Conservation (phyloP, 192 early-diverging fungal genomes). For the Piromyces sp. region DNA sequence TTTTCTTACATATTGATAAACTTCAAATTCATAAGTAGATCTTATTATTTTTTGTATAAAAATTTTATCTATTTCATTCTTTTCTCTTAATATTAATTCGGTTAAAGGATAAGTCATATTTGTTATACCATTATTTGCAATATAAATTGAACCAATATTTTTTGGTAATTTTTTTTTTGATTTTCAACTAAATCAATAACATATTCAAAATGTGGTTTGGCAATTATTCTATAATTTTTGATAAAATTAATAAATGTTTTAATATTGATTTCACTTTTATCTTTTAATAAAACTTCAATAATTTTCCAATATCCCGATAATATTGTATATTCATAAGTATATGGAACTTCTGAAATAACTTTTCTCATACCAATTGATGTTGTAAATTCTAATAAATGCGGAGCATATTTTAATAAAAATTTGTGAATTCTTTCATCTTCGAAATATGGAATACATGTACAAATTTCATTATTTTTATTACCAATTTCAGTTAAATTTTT, state of each 20-base stretch:
- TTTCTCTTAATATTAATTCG: slow-evolving; percentile 7
- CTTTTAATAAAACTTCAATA: slow-evolving; percentile 1
- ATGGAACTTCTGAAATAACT: slow-evolving; percentile 11
- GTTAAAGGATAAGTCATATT: slow-evolving; percentile 2
- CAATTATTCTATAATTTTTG: slow-evolving; percentile 2
- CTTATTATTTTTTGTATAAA: too few relatives aligned
- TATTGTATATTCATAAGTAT: slow-evolving; percentile 12
- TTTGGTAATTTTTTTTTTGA: neutral
- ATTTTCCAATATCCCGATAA: slow-evolving; percentile 9
- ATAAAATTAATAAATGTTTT: slow-evolving; percentile 6
- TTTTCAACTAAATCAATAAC: slow-evolving; percentile 1
- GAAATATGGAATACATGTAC: slow-evolving; percentile 8
- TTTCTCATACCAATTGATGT: slow-evolving; percentile 13
- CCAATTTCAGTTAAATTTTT: slow-evolving; percentile 5
- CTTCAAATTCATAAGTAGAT: too few relatives aligned
- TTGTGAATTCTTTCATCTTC: slow-evolving; percentile 10
- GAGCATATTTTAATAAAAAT: slow-evolving; percentile 13
- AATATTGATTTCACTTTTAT: slow-evolving; percentile 4
- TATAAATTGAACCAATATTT: slow-evolving; percentile 6
- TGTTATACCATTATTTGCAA: slow-evolving; percentile 11
- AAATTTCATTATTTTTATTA: slow-evolving; percentile 1
- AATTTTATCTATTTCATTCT: slow-evolving; percentile 1
- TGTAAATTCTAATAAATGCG: slow-evolving; percentile 9
- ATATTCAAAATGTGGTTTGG: slow-evolving; percentile 3
- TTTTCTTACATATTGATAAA: too few relatives aligned